Base-by-base conservation (phyloP, 2,329 filamentous ascomycete genomes). In the Cladophialophora carrionii region DNA sequence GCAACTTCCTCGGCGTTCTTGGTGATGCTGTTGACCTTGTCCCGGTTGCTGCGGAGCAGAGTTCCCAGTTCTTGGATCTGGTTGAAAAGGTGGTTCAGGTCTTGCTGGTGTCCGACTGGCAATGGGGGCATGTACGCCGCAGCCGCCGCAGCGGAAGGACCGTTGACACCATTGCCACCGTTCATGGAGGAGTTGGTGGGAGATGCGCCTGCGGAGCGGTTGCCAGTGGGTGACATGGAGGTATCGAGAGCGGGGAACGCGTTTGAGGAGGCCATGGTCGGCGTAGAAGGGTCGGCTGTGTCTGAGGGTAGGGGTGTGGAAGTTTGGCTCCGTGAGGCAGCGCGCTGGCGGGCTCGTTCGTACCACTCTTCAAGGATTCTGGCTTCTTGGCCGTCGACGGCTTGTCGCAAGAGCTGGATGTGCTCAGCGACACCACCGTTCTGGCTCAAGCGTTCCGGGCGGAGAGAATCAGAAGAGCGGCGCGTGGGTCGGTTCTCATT, bases 51-150 rank as follows among this genome's bases (percentile, higher is more conserved):
- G 68, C 79, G 79, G 59, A 83, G 72, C 1, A 83, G 77, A 17
- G 80, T 78, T 55, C 81, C 82, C 66, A 83, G 71, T 65, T 83
- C 81, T 60, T 81, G 71, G 31, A 83, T 79, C 76, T 82, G 82
- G 41, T 81, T 78, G 63, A 80, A 83, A 2, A 83, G 74, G 61
- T 82, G 78, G 66, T 82, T 80, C 55, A 83, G 74, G 67, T 83
- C 81, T 78, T 82, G 81, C 72, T 82, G 79, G 61, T 83, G 81
- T 10, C 81, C 81, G 8, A 81, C 81, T 65, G 71, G 71, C 3
- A 72, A 64, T 22, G 71, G 70, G 2, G 70, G 56, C 61, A 71
- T 66, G 66, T 69, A 71, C 46, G 62, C 71, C 10, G 68, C 63
- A 24, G 65, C 52, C 20, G 65, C 53, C 24, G 62, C 69, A 7